Evolutionary conservation across 176 grass and related monocot species (phyloP).

Genomic region (Raddia guianensis): DNA sequence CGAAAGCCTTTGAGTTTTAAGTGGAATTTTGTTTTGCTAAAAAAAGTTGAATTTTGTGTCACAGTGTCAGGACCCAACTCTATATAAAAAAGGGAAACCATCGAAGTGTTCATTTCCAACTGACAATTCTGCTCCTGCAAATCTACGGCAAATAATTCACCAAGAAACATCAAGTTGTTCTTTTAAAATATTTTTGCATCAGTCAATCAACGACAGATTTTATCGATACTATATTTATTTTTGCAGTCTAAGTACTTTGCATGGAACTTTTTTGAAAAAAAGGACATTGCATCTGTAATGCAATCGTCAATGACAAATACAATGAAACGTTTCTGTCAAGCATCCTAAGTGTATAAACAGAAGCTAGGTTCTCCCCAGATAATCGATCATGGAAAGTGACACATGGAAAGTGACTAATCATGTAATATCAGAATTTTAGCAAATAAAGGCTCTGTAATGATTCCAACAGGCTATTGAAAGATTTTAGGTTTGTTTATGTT

Average conservation of each 20-base stretch:
- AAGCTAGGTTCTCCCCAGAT: background rate
- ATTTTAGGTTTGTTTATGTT: background rate
- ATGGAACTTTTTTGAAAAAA: background rate
- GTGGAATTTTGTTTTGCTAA: no score
- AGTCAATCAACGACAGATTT: background rate
- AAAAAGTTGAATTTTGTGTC: no score
- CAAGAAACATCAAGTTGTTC: no score
- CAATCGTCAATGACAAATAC: background rate
- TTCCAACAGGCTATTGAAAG: background rate
- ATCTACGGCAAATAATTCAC: no score
- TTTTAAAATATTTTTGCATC: background rate
- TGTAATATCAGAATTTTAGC: background rate
- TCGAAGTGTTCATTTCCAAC: no score
- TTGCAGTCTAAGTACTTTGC: background rate
- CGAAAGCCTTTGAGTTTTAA: no score
- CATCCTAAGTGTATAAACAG: slow-evolving; percentile 11
- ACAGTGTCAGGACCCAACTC: no score
- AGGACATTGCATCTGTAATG: background rate
- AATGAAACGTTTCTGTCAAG: background rate
- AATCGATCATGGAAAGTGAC: background rate
- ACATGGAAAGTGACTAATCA: background rate
- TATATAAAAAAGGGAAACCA: no score
- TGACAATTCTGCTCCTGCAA: no score
- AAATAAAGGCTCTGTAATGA: slow-evolving; percentile 10
- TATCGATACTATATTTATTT: background rate